A percentile compares a stretch with the other conserved stretches of the same genome.
Conservation (phyloP, 139 green algal genomes). For the Closterium sp. region DNA sequence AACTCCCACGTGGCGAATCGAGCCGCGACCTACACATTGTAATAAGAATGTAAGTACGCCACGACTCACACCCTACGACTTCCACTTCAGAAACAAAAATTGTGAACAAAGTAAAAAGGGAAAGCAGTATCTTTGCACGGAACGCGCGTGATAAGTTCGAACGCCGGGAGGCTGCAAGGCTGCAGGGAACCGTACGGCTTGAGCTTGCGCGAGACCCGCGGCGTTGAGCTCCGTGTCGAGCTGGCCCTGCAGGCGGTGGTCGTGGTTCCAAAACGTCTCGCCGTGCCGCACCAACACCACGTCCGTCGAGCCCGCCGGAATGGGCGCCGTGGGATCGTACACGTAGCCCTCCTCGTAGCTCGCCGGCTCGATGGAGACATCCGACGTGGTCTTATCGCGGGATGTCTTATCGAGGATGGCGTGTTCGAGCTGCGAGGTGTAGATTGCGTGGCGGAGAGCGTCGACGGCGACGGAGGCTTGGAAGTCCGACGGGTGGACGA, state of each 20-base stretch:
- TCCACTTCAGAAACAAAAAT: no score
- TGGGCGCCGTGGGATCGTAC: not conserved
- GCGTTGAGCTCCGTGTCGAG: conserved; percentile 10
- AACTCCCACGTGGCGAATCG: conserved; percentile 10
- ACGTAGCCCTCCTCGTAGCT: not conserved
- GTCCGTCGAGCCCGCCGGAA: not conserved
- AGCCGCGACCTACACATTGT: not conserved
- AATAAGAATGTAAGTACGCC: not conserved
- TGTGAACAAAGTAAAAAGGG: no score
- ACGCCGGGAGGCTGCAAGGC: no score
- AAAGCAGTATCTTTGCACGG: no score
- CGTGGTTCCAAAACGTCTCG: conserved; percentile 27
- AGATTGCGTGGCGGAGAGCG: not conserved
- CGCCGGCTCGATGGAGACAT: not conserved
- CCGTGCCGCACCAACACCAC: conserved; percentile 23
- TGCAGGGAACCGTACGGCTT: not conserved
- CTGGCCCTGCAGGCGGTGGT: conserved; percentile 16
- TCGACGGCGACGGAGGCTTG: not conserved
- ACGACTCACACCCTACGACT: not conserved
- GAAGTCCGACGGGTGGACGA: not conserved
- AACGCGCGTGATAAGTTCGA: no score
- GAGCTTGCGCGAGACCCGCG: conserved; percentile 4
- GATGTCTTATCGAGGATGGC: not conserved
- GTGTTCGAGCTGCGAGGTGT: not conserved
- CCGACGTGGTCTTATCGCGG: not conserved